A percentile compares a stretch with the other conserved stretches of the same genome.
phyloP scores from a whole-genome alignment of 2,329 filamentous ascomycete genomes.

The Epichloe typhina region DNA sequence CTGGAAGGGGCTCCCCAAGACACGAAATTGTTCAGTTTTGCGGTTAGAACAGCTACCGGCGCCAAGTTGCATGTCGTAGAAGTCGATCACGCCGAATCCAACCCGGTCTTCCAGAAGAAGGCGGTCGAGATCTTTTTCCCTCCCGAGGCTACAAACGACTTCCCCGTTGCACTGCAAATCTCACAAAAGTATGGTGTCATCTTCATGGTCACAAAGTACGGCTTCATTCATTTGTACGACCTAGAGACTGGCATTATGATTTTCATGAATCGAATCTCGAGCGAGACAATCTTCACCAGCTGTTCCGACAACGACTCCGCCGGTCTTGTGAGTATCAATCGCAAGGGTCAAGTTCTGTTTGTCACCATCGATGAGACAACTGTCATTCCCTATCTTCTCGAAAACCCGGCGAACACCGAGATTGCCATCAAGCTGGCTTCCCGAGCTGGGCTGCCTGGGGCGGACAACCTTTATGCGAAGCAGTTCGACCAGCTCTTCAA shows the following conservation, averaged over 20 bases:
- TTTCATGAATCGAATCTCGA: slow-evolving; percentile 99
- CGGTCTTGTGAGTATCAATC: slow-evolving; percentile 89
- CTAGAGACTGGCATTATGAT: slow-evolving; percentile 90
- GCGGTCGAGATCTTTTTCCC: slow-evolving; percentile 97
- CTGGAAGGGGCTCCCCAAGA: slow-evolving; percentile 76
- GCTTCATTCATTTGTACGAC: slow-evolving; percentile 97
- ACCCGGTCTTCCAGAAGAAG: slow-evolving; percentile 87
- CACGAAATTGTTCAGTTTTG: slow-evolving; percentile 94
- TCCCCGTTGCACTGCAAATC: slow-evolving; percentile 95
- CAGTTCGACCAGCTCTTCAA: slow-evolving; percentile 84
- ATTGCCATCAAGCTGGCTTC: slow-evolving; percentile 95
- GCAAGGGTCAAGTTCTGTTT: slow-evolving; percentile 91
- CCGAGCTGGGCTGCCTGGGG: slow-evolving; percentile 82
- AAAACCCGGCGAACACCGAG: slow-evolving; percentile 87
- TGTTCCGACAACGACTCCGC: slow-evolving; percentile 70
- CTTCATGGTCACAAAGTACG: slow-evolving; percentile 96
- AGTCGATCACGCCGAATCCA: slow-evolving; percentile 83
- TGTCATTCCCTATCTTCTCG: slow-evolving; percentile 86
- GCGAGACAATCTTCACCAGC: slow-evolving; percentile 97
- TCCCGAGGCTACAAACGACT: slow-evolving; percentile 87
- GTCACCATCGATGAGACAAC: slow-evolving; percentile 87
- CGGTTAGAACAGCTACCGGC: slow-evolving; percentile 75
- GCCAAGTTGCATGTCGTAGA: slow-evolving; percentile 97
- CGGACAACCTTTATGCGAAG: slow-evolving; percentile 82
- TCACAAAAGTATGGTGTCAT: slow-evolving; percentile 94